These are phyloP conservation scores for Ogataea nonfermentans DNA, from an alignment of 805 yeast species.

Conservation along the genomic window DNA sequence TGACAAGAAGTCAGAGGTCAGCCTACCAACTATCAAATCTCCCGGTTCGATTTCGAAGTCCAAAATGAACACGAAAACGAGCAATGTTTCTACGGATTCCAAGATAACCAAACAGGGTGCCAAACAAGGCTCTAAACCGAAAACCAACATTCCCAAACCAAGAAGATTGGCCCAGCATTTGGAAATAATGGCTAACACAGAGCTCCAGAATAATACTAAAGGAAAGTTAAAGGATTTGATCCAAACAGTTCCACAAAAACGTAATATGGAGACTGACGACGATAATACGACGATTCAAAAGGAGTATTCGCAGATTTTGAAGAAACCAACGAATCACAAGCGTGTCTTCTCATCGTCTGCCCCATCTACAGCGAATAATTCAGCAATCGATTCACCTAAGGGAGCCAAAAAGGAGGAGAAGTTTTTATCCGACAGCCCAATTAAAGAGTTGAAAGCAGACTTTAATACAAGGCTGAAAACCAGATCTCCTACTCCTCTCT, in stretches of 20 bases:
- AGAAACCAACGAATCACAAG: conserved; percentile 25
- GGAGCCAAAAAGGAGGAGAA: conserved; percentile 2
- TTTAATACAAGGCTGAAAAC: neutral
- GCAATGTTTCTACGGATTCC: neutral
- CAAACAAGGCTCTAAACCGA: conserved; percentile 3
- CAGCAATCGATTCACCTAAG: conserved; percentile 2
- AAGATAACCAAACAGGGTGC: neutral
- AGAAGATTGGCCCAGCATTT: neutral
- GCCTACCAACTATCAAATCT: too few species aligned
- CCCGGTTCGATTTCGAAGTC: neutral
- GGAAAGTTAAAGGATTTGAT: conserved; percentile 14
- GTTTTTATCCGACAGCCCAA: neutral
- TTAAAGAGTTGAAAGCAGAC: neutral
- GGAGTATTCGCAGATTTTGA: conserved; percentile 23
- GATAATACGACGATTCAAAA: conserved; percentile 22
- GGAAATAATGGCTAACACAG: neutral
- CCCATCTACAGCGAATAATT: conserved; percentile 12
- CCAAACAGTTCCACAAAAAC: conserved; percentile 18
- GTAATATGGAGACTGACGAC: conserved; percentile 11
- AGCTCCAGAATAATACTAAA: conserved; percentile 1
- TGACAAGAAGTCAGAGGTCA: neutral
- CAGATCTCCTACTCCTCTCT: too few species aligned
- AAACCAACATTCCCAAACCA: conserved; percentile 7
- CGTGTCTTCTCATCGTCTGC: conserved; percentile 26
- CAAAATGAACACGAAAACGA: too few species aligned